Percentiles rank a stretch among this genome's conserved stretches.
phyloP scores from a whole-genome alignment of 331 rosid genomes.

The Phaseolus coccineus region DNA sequence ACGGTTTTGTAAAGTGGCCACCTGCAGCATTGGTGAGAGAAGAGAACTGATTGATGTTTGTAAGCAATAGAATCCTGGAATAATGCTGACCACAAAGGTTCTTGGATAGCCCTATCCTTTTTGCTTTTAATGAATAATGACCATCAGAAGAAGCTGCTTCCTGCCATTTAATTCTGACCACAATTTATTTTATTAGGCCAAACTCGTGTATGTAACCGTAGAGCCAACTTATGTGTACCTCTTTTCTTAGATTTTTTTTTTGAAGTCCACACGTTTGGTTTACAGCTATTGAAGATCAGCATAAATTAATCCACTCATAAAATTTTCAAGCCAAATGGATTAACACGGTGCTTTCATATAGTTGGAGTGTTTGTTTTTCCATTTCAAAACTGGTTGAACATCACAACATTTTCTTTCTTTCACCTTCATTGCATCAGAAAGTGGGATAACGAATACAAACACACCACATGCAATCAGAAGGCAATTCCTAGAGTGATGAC shows the following conservation, averaged over 20 bases:
- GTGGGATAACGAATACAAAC: background rate
- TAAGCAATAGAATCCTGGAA: conserved; percentile 10
- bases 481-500: background rate
- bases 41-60: background rate
- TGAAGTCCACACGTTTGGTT: background rate
- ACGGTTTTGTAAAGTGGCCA: conserved; percentile 9
- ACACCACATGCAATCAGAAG: background rate
- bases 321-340: background rate
- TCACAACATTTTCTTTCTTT: background rate
- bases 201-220: background rate
- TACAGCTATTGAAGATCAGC: background rate
- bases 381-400: background rate
- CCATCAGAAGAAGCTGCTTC: background rate
- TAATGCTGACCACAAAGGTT: conserved; percentile 40
- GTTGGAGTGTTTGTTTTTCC: background rate
- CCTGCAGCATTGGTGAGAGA: conserved; percentile 31
- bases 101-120: conserved; percentile 49
- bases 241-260: background rate
- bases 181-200: conserved; percentile 8
- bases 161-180: conserved; percentile 28
- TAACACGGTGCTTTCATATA: background rate
- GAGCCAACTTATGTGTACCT: background rate
- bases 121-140: background rate
- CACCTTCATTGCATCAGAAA: background rate
- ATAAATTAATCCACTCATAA: background rate